Conservation (phyloP, 305 asterid species). For the Solanum hybrid region DNA sequence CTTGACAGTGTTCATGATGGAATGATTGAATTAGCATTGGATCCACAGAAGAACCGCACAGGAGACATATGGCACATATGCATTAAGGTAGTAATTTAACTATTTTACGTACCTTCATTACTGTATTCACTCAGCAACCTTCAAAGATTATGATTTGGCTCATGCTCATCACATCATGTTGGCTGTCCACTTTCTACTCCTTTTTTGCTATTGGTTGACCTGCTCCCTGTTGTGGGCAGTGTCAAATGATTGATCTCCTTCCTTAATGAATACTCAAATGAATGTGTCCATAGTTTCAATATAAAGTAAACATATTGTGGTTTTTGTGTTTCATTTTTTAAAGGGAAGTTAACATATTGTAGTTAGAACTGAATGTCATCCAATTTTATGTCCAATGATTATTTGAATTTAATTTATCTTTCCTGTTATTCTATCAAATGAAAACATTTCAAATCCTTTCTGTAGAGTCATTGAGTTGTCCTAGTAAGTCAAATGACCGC, state of each 20-base stretch:
- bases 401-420: background rate
- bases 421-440: background rate
- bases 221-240: background rate
- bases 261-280: background rate
- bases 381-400: background rate
- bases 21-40: slow-evolving; percentile 59
- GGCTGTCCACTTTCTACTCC: background rate
- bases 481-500: background rate
- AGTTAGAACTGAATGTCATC: background rate
- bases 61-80: slow-evolving; percentile 94
- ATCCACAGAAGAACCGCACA: slow-evolving; percentile 67
- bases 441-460: background rate
- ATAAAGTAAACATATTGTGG: background rate
- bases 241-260: background rate
- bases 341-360: background rate
- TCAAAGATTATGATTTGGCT: background rate
- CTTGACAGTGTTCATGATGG: slow-evolving; percentile 28
- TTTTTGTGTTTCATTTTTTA: background rate
- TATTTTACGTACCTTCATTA: background rate
- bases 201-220: background rate
- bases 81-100: slow-evolving; percentile 51
- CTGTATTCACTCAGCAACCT: background rate
- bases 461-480: background rate
- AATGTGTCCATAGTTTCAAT: background rate
- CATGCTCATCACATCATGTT: background rate